Evolutionary conservation across 176 grass and related monocot species (phyloP).

Genomic region (Phyllostachys edulis): DNA sequence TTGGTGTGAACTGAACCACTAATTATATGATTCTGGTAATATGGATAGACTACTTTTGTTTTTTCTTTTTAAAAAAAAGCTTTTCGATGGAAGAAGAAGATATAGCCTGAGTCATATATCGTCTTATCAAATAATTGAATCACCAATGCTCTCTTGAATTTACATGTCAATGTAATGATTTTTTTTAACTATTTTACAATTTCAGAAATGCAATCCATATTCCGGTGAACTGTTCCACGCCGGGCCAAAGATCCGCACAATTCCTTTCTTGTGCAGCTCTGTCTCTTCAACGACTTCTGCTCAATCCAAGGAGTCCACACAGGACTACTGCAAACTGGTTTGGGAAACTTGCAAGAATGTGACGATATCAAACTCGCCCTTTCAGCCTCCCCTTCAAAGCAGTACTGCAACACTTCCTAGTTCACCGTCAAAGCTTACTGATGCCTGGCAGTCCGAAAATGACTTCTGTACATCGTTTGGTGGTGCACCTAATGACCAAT

Average conservation of each 20-base stretch:
- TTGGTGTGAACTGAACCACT: background rate
- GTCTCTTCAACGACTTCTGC: conserved; percentile 22
- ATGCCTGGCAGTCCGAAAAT: conserved; percentile 69
- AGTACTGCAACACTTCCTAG: conserved; percentile 26
- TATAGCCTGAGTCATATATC: background rate
- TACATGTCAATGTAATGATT: background rate
- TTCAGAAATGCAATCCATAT: conserved; percentile 81
- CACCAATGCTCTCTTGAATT: background rate
- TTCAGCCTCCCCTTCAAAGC: conserved; percentile 50
- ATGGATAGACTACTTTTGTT: background rate
- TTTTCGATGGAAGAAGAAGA: background rate
- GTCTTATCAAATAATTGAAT: background rate
- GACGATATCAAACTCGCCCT: conserved; percentile 69
- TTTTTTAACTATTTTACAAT: background rate
- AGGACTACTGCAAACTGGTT: conserved; percentile 60
- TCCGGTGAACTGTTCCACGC: conserved; percentile 59
- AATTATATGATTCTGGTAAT: background rate
- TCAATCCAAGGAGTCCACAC: conserved; percentile 52
- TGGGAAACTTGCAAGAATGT: conserved; percentile 75
- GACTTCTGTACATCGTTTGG: conserved; percentile 77
- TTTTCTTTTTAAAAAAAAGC: no score
- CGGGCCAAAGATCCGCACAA: conserved; percentile 32
- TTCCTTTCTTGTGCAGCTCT: conserved; percentile 69
- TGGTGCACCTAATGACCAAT: conserved; percentile 36
- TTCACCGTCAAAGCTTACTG: conserved; percentile 49